These are phyloP conservation scores for Atkinsonella texensis DNA, from an alignment of 2,329 filamentous ascomycete species.

Conservation along the genomic window DNA sequence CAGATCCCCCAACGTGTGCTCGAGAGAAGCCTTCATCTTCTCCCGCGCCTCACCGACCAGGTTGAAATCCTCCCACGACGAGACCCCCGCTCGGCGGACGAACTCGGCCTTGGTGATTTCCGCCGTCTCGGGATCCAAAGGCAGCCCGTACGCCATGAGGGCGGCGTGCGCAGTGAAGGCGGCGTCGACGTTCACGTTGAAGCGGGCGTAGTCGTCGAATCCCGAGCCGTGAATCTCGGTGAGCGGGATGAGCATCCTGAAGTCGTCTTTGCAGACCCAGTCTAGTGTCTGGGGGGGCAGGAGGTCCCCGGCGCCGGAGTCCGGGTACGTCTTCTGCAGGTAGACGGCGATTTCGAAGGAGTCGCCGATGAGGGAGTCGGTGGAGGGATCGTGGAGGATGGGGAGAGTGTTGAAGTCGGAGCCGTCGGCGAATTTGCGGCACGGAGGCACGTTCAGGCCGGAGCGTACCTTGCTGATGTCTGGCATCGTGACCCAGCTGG, in stretches of 20 bases:
- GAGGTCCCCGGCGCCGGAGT: slow-evolving; percentile 26
- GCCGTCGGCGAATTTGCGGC: slow-evolving; percentile 43
- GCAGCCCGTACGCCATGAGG: slow-evolving; percentile 30
- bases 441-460: slow-evolving; percentile 31
- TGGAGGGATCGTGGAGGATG: slow-evolving; percentile 35
- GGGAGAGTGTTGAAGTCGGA: slow-evolving; percentile 49
- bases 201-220: slow-evolving; percentile 18
- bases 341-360: slow-evolving; percentile 54
- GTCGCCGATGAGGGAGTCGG: slow-evolving; percentile 38
- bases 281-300: slow-evolving; percentile 34
- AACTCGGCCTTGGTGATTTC: slow-evolving; percentile 35
- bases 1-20: slow-evolving; percentile 27
- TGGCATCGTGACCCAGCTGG: slow-evolving; percentile 37
- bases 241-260: slow-evolving; percentile 23
- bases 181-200: slow-evolving; percentile 43
- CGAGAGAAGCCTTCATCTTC: slow-evolving; percentile 27
- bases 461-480: slow-evolving; percentile 38
- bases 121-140: slow-evolving; percentile 36
- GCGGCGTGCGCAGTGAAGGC: slow-evolving; percentile 34
- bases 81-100: slow-evolving; percentile 30
- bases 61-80: slow-evolving; percentile 31
- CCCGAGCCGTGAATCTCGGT: slow-evolving; percentile 17
- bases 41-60: slow-evolving; percentile 26
- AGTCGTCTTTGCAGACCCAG: slow-evolving; percentile 18
- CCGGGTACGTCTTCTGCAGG: slow-evolving; percentile 39